Percentiles rank a stretch among this genome's conserved stretches.
Conservation (phyloP, 176 grass and related monocot species). For the Saccharum officinarum region DNA sequence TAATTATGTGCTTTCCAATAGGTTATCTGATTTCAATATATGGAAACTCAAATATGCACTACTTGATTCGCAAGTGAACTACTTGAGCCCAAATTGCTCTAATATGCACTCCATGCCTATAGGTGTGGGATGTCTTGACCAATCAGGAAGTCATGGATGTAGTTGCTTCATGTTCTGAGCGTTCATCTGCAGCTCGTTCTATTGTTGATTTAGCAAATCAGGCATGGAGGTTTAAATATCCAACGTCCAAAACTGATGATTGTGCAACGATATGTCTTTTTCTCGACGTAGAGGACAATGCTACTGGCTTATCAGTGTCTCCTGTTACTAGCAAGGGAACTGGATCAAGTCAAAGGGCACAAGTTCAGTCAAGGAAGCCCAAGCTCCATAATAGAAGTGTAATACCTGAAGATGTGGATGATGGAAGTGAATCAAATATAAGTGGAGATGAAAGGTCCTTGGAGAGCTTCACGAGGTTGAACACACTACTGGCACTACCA, state of each 20-base stretch:
- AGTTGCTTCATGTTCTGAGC: constrained; percentile 49
- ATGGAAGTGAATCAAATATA: constrained; percentile 37
- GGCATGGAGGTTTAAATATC: constrained; percentile 68
- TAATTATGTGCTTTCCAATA: not conserved
- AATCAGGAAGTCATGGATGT: constrained; percentile 72
- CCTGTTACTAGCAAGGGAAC: constrained; percentile 18
- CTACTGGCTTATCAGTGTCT: constrained; percentile 20
- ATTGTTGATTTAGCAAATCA: constrained; percentile 59
- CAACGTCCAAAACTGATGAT: constrained; percentile 73
- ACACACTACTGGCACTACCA: constrained; percentile 52
- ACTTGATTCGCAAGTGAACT: not conserved
- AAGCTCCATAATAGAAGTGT: constrained; percentile 13
- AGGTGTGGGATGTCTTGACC: constrained; percentile 84
- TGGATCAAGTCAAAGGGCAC: constrained; percentile 23
- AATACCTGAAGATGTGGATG: constrained; percentile 36
- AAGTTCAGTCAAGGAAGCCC: constrained; percentile 14
- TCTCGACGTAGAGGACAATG: constrained; percentile 31
- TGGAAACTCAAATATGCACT: not conserved
- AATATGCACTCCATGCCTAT: constrained; percentile 13
- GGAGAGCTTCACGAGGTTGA: constrained; percentile 49
- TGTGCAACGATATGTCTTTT: constrained; percentile 68
- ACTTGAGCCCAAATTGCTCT: not conserved
- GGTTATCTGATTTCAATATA: not conserved
- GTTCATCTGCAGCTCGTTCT: constrained; percentile 41
- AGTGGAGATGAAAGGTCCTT: constrained; percentile 49